phyloP scores from a whole-genome alignment of 768 basidiomycete genomes.

The Macrocybe gigantea region DNA sequence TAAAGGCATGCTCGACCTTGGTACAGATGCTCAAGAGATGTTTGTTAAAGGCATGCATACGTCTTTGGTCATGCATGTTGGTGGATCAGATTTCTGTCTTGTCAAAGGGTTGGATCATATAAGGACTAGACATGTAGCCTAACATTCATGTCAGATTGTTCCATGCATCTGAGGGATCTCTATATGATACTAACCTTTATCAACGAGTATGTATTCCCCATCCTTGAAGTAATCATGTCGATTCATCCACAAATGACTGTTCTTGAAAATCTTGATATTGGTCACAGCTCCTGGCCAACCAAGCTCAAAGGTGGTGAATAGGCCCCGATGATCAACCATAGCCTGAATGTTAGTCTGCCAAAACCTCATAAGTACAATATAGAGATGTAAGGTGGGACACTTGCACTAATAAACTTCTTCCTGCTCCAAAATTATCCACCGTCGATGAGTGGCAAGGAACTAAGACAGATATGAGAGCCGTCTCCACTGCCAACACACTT shows the following conservation, averaged over 20 bases:
- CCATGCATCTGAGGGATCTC: no score
- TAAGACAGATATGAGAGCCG: constrained; percentile 5
- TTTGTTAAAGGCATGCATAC: no score
- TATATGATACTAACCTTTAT: no score
- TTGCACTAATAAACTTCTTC: constrained; percentile 5
- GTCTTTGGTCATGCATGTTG: no score
- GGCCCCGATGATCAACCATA: constrained; percentile 12
- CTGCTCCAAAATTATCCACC: constrained; percentile 2
- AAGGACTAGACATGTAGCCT: no score
- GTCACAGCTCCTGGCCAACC: constrained; percentile 17
- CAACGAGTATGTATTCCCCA: constrained; percentile 15
- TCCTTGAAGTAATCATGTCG: constrained; percentile 11
- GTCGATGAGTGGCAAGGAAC: constrained; percentile 2
- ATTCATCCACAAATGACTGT: constrained; percentile 14
- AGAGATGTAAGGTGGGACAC: no score
- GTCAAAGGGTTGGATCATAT: no score
- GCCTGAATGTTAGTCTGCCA: constrained; percentile 12
- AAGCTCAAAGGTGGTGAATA: constrained; percentile 15
- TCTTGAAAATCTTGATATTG: constrained; percentile 12
- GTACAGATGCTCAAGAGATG: no score
- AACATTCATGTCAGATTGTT: no score
- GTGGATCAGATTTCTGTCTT: no score
- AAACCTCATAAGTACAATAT: no score
- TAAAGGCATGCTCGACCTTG: constrained; percentile 27
- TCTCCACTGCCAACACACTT: constrained; percentile 11